phyloP scores from a whole-genome alignment of 768 basidiomycete species.

The Termitomyces sp. region DNA sequence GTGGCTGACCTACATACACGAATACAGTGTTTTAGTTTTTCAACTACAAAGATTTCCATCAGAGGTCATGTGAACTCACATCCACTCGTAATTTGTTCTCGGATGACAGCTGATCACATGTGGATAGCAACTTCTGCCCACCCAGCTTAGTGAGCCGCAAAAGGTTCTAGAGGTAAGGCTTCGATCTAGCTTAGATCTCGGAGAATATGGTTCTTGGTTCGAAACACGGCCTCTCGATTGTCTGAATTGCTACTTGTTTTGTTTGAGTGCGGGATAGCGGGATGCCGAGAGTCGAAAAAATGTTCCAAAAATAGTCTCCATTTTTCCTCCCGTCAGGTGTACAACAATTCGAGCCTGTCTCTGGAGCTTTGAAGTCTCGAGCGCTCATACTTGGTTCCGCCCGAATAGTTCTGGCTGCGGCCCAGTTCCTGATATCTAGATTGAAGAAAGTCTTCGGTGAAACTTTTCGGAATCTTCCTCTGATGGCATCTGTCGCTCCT shows the following conservation, averaged over 20 bases:
- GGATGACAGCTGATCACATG: too few species aligned
- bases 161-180: too few species aligned
- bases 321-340: not conserved
- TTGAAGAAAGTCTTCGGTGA: not conserved
- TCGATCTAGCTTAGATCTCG: too few species aligned
- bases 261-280: not conserved
- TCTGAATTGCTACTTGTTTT: not conserved
- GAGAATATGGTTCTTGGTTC: too few species aligned
- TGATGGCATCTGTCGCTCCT: not conserved
- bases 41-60: not conserved
- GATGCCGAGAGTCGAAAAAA: not conserved
- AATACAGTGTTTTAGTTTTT: not conserved
- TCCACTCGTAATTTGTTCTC: too few species aligned
- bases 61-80: not conserved
- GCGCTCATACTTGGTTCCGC: not conserved
- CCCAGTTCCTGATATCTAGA: not conserved
- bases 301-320: not conserved
- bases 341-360: not conserved
- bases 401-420: not conserved
- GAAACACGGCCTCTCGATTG: slow-evolving; percentile 1
- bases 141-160: too few species aligned
- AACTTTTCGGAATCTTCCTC: not conserved
- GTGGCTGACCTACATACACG: not conserved
- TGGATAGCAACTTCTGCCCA: too few species aligned
- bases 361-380: not conserved